Conservation (phyloP, 2,329 filamentous ascomycete genomes). For the Periconia macrospinosa region DNA sequence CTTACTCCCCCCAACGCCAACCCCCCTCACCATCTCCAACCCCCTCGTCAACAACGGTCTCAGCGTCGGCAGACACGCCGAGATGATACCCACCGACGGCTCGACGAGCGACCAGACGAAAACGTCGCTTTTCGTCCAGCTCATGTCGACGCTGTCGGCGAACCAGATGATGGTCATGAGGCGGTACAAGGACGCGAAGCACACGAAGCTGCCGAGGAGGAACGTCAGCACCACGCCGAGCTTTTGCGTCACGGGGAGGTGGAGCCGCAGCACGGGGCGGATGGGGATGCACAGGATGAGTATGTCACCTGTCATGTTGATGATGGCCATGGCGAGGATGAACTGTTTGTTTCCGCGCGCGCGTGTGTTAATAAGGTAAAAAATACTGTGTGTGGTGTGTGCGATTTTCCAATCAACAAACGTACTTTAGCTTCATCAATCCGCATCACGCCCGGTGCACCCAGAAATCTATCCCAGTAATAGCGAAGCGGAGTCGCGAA, state of each 20-base stretch:
- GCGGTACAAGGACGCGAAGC: constrained; percentile 29
- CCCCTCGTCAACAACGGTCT: constrained; percentile 20
- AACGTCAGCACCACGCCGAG: constrained; percentile 26
- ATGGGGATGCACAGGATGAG: constrained; percentile 16
- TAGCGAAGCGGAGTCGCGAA: constrained; percentile 19
- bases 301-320: constrained; percentile 27
- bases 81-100: constrained; percentile 29
- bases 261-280: constrained; percentile 10
- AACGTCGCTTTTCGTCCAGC: constrained; percentile 31
- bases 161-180: constrained; percentile 26
- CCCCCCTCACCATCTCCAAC: constrained; percentile 5
- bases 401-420: too few species aligned
- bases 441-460: constrained; percentile 14
- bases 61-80: constrained; percentile 26
- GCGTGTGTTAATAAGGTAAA: constrained; percentile 4
- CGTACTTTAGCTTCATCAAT: constrained; percentile 24
- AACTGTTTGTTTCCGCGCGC: constrained; percentile 20
- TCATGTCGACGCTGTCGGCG: constrained; percentile 21
- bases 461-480: constrained; percentile 26
- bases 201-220: constrained; percentile 29
- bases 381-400: too few species aligned
- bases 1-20: neutral
- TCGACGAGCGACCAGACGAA: constrained; percentile 32
- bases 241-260: constrained; percentile 23
- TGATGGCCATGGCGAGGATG: constrained; percentile 25